Conservation (phyloP, 1,284 basidiomycete genomes). For the Leccinum griseonigrum region DNA sequence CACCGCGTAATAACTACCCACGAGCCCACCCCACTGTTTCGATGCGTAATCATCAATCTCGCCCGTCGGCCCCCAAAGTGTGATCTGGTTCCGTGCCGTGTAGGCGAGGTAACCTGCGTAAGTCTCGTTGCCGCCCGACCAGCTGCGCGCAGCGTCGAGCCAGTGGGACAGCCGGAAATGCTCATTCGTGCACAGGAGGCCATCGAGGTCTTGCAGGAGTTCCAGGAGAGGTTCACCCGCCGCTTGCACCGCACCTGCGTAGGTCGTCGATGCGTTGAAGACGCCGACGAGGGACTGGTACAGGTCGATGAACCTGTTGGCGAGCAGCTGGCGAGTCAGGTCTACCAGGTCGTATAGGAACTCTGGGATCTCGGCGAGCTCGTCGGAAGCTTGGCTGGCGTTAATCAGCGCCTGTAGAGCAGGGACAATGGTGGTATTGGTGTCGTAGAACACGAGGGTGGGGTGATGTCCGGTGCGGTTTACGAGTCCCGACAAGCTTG, state of each 20-base stretch:
- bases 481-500: constrained; percentile 34
- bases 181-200: constrained; percentile 34
- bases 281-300: constrained; percentile 23
- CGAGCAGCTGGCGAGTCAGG: constrained; percentile 40
- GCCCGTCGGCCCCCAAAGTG: constrained; percentile 46
- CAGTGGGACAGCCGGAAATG: constrained; percentile 39
- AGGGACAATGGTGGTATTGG: constrained; percentile 15
- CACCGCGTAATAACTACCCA: constrained; percentile 37
- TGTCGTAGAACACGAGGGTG: constrained; percentile 39
- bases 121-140: constrained; percentile 30
- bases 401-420: constrained; percentile 37
- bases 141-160: constrained; percentile 37
- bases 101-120: constrained; percentile 40
- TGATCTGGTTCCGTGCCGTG: constrained; percentile 44
- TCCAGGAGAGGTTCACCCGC: constrained; percentile 30
- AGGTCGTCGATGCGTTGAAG: constrained; percentile 28
- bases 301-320: constrained; percentile 35
- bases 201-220: constrained; percentile 38
- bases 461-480: constrained; percentile 35
- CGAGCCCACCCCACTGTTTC: constrained; percentile 45
- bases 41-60: constrained; percentile 45
- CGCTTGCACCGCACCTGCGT: constrained; percentile 20
- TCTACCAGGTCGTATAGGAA: constrained; percentile 45
- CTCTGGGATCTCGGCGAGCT: constrained; percentile 18
- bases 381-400: constrained; percentile 22